Base-by-base conservation (phyloP, 2,329 filamentous ascomycete species). In the Paraconiothyrium sp. region DNA sequence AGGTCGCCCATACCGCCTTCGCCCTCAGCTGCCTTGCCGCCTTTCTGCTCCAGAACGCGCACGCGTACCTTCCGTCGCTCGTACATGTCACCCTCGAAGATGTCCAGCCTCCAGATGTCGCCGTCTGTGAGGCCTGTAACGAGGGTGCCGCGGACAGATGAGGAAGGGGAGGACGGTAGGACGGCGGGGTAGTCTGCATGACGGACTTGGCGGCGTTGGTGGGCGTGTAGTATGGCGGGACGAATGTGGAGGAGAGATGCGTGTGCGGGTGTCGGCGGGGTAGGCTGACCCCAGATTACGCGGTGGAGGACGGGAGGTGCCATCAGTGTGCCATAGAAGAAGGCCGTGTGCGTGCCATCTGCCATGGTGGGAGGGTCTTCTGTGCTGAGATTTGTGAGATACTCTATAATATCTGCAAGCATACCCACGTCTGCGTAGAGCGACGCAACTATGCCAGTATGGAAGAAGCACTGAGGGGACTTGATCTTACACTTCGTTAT, bases 251-350 rank as follows among this genome's bases (percentile, higher is more conserved):
- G 81, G 50, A 86, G 78, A 13, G 77, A 76, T 61, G 79, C 81
- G 73, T 85, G 84, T 65, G 81, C 84, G 76, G 70, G 64, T 1
- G 77, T 83, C 72, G 77, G 85, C 39, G 72, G 86, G 72, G 64
- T 84, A 16, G 81, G 77, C 9, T 80, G 79, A 67, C 89, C 87
- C 79, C 94, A 92, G 78, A 92, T 92, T 47, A 97, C 93, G 37
- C 91, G 90, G 80, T 91, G 90, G 69, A 98, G 92, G 71, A 98
- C 89, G 72, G 91, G 88, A 0, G 91, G 88, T n/a, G 90, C 91
- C 93, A 97, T 97, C 74, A 90, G 79, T 30, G 87, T 89, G 84
- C 86, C 88, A 75, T 90, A 90, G 83, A 90, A 89, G 81, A 90
- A 90, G 67, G 86, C 85, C 20, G 82, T 82, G 70, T 84, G 82